Evolutionary conservation across 2,329 filamentous ascomycete species (phyloP), one percentile per base, ranked within the genome.

Genomic region (Trichoderma atrobrunneum): DNA sequence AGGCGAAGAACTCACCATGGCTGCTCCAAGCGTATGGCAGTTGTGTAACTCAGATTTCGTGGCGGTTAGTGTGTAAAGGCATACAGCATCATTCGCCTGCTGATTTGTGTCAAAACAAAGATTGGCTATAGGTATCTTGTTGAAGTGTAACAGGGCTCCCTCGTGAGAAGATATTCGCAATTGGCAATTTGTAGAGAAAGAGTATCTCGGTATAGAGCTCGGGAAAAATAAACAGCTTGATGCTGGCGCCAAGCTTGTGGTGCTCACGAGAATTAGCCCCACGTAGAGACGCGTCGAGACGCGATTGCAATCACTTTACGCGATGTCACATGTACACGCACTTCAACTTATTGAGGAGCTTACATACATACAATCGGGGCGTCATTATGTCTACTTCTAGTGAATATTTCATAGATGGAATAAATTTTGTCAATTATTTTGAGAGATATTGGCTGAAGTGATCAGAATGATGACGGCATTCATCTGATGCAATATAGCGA

Each of bases 1-100:
- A n/a, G 76, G 76, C 10, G 78, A 77, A 2, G 78, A 74, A n/a
- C 72, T 73, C 56, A 74, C 64, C 77, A 78, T 77, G 66, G 66
- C 57, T 61, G 39, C 36, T 30, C 10, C 36, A 14, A 24, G 14
- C n/a, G 36, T 24, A 70, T 36, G 1, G 28, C n/a, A 10, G 0
- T 16, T 10, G 32, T 36, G 57, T n/a, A 36, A 18, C 30, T 21
- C n/a, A 36, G 39, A 36, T 61, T 69, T 54, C 57, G 32, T n/a
- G 28, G 24, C 7, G 36, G 26, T 51, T 61, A 51, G 12, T 7
- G 26, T 43, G 18, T 1, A 14, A 7, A 21, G 11, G 16, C n/a
- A 28, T 54, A 2, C 24, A 32, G 2, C 3, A 14, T n/a, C n/a
- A n/a, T n/a, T n/a, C n/a, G n/a, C n/a, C n/a, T n/a, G n/a, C n/a